Evolutionary conservation across 208 protist species (phyloP).

Genomic region (Acanthamoeba lugdunensis): DNA sequence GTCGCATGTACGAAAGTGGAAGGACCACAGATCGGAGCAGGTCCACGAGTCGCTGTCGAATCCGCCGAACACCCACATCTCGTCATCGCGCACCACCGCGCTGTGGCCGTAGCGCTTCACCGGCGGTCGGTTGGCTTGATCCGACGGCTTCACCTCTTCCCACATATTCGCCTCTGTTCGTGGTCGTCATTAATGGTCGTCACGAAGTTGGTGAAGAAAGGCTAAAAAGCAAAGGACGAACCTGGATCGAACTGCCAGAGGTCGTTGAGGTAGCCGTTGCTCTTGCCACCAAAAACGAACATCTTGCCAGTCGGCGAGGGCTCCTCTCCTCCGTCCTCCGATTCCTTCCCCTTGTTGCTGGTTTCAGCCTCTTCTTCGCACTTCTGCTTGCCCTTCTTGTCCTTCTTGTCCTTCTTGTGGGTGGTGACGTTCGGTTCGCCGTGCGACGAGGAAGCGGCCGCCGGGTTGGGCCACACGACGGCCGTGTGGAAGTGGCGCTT

Average conservation of each 20-base stretch:
- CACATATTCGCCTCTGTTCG: slow-evolving; percentile 4
- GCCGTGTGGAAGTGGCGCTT: slow-evolving; percentile 46
- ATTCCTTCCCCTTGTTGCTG: not conserved
- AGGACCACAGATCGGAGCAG: slow-evolving; percentile 19
- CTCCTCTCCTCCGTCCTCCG: not conserved
- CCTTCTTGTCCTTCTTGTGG: not conserved
- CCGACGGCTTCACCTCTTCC: not conserved
- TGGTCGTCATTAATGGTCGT: too few species aligned
- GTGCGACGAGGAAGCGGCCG: not conserved
- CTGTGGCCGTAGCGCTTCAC: slow-evolving; percentile 31
- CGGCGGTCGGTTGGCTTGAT: not conserved
- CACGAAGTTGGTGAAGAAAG: not conserved
- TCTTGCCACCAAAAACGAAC: slow-evolving; percentile 60
- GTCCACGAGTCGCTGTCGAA: not conserved
- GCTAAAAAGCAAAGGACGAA: not conserved
- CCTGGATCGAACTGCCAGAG: not conserved
- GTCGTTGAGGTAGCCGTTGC: slow-evolving; percentile 63
- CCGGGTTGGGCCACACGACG: slow-evolving; percentile 10
- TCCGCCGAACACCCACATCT: slow-evolving; percentile 40
- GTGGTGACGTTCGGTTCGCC: not conserved
- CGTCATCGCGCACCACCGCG: slow-evolving; percentile 22
- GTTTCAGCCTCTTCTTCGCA: too few species aligned
- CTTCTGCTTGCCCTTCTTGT: not conserved
- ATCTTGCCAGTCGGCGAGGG: not conserved
- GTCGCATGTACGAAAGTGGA: slow-evolving; percentile 7